These are phyloP conservation scores for Linum tenue DNA, from an alignment of 345 rosid species.

Conservation along the genomic window DNA sequence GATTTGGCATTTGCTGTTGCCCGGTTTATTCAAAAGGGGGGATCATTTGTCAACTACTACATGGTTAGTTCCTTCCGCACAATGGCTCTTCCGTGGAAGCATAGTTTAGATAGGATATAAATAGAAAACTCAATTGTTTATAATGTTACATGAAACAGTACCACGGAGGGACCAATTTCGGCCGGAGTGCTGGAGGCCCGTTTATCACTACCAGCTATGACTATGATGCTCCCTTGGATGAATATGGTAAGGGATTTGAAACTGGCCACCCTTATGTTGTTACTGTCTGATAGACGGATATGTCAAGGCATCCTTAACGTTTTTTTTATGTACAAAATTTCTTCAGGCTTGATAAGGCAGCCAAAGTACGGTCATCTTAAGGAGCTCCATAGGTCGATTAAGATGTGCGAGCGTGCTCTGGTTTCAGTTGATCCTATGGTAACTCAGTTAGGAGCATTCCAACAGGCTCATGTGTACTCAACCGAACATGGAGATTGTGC, in stretches of 20 bases:
- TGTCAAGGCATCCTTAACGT: background rate
- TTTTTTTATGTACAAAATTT: background rate
- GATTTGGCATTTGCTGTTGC: constrained; percentile 98
- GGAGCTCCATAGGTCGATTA: constrained; percentile 90
- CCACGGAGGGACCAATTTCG: constrained; percentile 98
- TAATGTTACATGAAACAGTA: constrained; percentile 44
- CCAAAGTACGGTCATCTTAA: constrained; percentile 95
- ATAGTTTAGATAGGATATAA: background rate
- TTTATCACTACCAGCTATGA: constrained; percentile 96
- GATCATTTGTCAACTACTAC: constrained; percentile 91
- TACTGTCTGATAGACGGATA: background rate
- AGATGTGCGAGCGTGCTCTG: constrained; percentile 86
- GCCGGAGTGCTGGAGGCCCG: constrained; percentile 97
- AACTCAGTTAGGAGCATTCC: constrained; percentile 73
- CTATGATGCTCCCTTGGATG: constrained; percentile 94
- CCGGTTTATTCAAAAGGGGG: constrained; percentile 90
- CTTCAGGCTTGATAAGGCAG: constrained; percentile 78
- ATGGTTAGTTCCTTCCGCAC: constrained; percentile 43
- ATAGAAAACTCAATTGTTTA: constrained; percentile 7
- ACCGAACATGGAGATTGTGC: constrained; percentile 81
- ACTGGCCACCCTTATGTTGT: background rate
- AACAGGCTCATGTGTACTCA: constrained; percentile 86
- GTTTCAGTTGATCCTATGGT: constrained; percentile 74
- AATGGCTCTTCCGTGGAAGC: background rate
- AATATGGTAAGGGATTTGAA: constrained; percentile 59